phyloP scores from a whole-genome alignment of 176 grass and related monocot genomes.

The Avena eriantha region DNA sequence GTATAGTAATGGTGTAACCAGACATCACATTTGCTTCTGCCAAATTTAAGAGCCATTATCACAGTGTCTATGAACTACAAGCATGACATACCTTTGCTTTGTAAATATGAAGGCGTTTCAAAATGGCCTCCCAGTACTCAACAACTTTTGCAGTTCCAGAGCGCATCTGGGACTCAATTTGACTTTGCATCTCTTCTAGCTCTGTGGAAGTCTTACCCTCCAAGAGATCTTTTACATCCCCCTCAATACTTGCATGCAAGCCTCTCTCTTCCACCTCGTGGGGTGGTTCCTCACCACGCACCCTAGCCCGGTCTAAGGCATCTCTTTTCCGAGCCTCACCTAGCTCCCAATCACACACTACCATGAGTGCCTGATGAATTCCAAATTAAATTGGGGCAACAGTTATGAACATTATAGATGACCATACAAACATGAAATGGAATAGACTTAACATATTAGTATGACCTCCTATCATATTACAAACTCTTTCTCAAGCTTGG shows the following conservation, averaged over 20 bases:
- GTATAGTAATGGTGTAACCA: neutral
- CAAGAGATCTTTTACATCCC: conserved; percentile 85
- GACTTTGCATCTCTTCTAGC: conserved; percentile 82
- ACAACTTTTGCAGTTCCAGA: conserved; percentile 98
- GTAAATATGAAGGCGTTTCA: conserved; percentile 95
- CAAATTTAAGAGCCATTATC: conserved; percentile 22
- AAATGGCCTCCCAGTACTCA: conserved; percentile 97
- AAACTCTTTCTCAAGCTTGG: conserved; percentile 15
- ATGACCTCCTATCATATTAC: neutral
- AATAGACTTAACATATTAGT: conserved; percentile 11
- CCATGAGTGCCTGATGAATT: conserved; percentile 79
- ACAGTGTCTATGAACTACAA: conserved; percentile 27
- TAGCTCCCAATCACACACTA: conserved; percentile 92
- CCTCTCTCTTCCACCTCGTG: conserved; percentile 93
- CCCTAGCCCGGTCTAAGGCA: conserved; percentile 93
- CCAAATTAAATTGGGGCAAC: conserved; percentile 32
- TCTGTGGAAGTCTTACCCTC: conserved; percentile 80
- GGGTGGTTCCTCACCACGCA: conserved; percentile 95
- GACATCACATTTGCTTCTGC: conserved; percentile 22
- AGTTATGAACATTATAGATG: conserved; percentile 28
- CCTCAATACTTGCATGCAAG: conserved; percentile 90
- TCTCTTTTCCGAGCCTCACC: conserved; percentile 85
- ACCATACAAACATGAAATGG: conserved; percentile 14
- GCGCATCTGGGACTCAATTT: conserved; percentile 96
- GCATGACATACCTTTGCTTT: conserved; percentile 89